These are phyloP conservation scores for Clavulina sp. DNA, from an alignment of 768 basidiomycete species.

Conservation along the genomic window DNA sequence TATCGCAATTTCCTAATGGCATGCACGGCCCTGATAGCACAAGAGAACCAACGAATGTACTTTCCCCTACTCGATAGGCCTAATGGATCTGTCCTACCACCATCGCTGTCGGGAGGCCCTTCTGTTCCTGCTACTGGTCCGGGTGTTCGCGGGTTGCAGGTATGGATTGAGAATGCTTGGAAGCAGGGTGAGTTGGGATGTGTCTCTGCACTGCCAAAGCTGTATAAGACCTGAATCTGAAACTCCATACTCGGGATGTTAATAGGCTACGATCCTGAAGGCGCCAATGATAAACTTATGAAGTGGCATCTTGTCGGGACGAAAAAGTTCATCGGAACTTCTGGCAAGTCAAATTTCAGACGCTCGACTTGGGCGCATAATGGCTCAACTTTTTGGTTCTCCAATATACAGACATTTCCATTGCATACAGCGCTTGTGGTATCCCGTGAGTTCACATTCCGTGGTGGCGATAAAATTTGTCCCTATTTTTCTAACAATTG, in stretches of 20 bases:
- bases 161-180: conserved; percentile 75
- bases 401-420: conserved; percentile 42
- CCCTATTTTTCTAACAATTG: not conserved
- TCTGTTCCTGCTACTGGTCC: conserved; percentile 25
- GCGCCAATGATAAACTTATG: conserved; percentile 33
- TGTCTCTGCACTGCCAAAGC: not conserved
- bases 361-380: not conserved
- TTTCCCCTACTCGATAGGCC: conserved; percentile 39
- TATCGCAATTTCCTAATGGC: conserved; percentile 75
- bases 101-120: not conserved
- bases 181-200: conserved; percentile 27
- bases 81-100: conserved; percentile 11
- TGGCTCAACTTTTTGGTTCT: not conserved
- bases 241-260: not conserved
- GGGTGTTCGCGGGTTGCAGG: conserved; percentile 55
- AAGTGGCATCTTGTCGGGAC: conserved; percentile 36
- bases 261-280: conserved; percentile 55
- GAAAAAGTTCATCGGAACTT: conserved; percentile 65
- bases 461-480: not conserved
- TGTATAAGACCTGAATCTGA: not conserved
- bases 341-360: conserved; percentile 32
- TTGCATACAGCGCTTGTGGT: conserved; percentile 58
- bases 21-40: conserved; percentile 54
- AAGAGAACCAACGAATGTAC: conserved; percentile 43
- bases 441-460: conserved; percentile 70